phyloP scores from a whole-genome alignment of 306 rosid genomes.

The Carpinus viminea region DNA sequence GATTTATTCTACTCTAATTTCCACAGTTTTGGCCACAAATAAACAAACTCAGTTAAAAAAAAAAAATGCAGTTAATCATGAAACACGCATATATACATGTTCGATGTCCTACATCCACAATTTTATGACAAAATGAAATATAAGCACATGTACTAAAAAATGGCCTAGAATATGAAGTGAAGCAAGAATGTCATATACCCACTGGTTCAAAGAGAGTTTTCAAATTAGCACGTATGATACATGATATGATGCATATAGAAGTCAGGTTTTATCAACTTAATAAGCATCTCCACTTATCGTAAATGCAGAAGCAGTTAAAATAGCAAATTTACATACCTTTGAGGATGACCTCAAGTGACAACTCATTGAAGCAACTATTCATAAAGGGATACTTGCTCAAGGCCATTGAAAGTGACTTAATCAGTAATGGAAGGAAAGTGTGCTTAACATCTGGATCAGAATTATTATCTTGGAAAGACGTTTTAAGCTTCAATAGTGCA shows the following conservation, averaged over 20 bases:
- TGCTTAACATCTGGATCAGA: constrained; percentile 68
- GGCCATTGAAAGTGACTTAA: constrained; percentile 85
- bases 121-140: not conserved
- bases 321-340: constrained; percentile 60
- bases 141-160: not conserved
- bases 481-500: constrained; percentile 72
- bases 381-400: constrained; percentile 67
- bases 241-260: not conserved
- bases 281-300: not conserved
- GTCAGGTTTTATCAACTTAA: not conserved
- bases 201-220: not conserved
- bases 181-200: not conserved
- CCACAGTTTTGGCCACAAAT: constrained; percentile 6
- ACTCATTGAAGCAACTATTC: constrained; percentile 88
- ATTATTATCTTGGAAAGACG: constrained; percentile 67
- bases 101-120: not conserved
- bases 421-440: constrained; percentile 82
- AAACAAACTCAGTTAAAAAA: no score
- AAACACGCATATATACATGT: not conserved
- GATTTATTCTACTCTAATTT: not conserved
- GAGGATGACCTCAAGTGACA: constrained; percentile 66
- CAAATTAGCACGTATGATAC: not conserved
- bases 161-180: not conserved
- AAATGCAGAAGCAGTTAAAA: not conserved
- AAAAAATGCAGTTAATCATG: not conserved